Conservation (phyloP, 257 asterid genomes). For the Lantana camara region DNA sequence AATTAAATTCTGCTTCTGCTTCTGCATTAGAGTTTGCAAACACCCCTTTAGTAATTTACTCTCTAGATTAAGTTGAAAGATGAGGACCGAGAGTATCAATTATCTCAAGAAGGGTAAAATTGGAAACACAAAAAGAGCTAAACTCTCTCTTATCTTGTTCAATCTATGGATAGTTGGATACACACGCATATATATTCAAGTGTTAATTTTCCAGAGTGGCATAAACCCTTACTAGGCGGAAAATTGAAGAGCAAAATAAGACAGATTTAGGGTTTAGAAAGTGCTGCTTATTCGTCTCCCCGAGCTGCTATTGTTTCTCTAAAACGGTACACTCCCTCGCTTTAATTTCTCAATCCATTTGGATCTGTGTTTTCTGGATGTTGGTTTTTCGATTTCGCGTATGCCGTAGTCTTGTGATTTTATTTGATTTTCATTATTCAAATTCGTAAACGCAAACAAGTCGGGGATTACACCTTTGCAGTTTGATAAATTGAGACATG, state of each 20-base stretch:
- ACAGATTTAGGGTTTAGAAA: not conserved
- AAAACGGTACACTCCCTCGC: slow-evolving; percentile 14
- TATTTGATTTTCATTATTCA: not conserved
- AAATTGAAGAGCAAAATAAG: not conserved
- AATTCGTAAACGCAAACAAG: not conserved
- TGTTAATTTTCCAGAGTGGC: not conserved
- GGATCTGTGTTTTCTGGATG: slow-evolving; percentile 15
- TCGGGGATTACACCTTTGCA: not conserved
- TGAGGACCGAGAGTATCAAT: too few species aligned
- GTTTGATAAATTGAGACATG: not conserved
- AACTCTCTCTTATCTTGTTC: not conserved
- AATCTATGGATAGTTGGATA: not conserved
- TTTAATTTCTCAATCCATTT: not conserved
- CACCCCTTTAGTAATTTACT: too few species aligned
- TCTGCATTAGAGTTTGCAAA: too few species aligned
- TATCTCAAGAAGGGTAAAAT: not conserved
- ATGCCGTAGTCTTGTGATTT: not conserved
- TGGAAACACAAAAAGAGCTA: not conserved
- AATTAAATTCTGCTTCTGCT: too few species aligned
- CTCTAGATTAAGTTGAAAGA: too few species aligned
- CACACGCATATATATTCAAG: not conserved
- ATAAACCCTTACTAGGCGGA: slow-evolving; percentile 25
- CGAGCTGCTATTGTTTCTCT: not conserved
- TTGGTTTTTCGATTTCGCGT: not conserved
- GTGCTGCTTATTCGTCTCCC: not conserved